phyloP scores from a whole-genome alignment of 805 yeast species.

The Zygosaccharomyces bisporus region DNA sequence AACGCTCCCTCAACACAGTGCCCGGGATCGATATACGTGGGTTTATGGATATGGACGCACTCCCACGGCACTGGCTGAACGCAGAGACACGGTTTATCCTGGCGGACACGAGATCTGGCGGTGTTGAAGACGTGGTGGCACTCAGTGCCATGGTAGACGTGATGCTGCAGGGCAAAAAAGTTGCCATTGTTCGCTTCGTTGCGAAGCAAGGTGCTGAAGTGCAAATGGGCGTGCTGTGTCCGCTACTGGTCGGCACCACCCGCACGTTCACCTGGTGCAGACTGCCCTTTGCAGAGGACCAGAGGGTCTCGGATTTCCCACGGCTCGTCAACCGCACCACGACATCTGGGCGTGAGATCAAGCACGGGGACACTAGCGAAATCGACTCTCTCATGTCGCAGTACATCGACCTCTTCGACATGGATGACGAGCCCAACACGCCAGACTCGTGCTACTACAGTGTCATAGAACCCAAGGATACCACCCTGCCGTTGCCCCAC shows the following conservation, averaged over 20 bases:
- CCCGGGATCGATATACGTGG: conserved; percentile 66
- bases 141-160: conserved; percentile 51
- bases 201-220: conserved; percentile 47
- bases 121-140: conserved; percentile 40
- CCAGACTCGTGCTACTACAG: conserved; percentile 11
- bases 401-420: conserved; percentile 44
- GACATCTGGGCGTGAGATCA: conserved; percentile 22
- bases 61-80: conserved; percentile 59
- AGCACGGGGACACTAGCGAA: conserved; percentile 33
- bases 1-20: conserved; percentile 37
- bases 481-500: conserved; percentile 27
- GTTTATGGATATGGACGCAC: conserved; percentile 41
- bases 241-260: conserved; percentile 34
- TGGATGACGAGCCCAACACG: conserved; percentile 26
- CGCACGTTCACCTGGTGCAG: conserved; percentile 48
- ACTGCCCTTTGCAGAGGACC: conserved; percentile 75
- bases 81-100: conserved; percentile 57
- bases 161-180: conserved; percentile 43
- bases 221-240: conserved; percentile 52
- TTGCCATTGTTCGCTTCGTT: conserved; percentile 64
- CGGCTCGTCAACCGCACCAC: conserved; percentile 37
- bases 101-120: conserved; percentile 35
- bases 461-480: conserved; percentile 18
- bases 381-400: conserved; percentile 43
- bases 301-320: conserved; percentile 53